These are phyloP conservation scores for Cyclotella distinguenda DNA, from an alignment of 108 stramenopile genomes.

Conservation along the genomic window DNA sequence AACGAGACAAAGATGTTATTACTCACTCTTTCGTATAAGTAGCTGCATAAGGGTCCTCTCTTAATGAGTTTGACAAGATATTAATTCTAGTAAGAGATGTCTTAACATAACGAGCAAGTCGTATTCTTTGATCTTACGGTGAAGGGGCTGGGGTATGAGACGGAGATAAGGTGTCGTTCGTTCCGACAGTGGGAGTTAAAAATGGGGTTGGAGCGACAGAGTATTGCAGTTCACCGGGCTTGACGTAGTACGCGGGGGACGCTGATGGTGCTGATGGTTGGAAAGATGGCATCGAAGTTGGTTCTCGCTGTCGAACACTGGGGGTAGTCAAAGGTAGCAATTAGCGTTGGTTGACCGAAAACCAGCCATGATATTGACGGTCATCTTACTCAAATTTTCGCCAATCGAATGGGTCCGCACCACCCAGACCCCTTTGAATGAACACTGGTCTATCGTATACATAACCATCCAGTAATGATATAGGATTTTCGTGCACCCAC, in stretches of 20 bases:
- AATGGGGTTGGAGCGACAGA: too few relatives aligned
- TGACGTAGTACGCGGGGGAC: neutral
- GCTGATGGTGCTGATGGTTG: neutral
- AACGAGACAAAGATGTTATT: too few relatives aligned
- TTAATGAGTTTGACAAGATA: too few relatives aligned
- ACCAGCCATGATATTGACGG: neutral
- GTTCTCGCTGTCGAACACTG: slow-evolving; percentile 6
- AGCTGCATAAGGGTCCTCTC: too few relatives aligned
- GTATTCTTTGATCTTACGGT: slow-evolving; percentile 2
- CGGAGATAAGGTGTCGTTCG: too few relatives aligned
- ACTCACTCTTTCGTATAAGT: too few relatives aligned
- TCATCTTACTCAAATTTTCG: slow-evolving; percentile 6
- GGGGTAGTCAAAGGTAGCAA: too few relatives aligned
- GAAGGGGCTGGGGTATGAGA: neutral
- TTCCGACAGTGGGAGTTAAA: slow-evolving; percentile 4
- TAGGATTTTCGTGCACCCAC: slow-evolving; percentile 15
- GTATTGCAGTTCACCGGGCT: neutral
- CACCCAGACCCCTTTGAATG: slow-evolving; percentile 5
- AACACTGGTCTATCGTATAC: slow-evolving; percentile 16
- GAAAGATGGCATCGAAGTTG: slow-evolving; percentile 11
- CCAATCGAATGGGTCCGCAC: slow-evolving; percentile 16
- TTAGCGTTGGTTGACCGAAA: neutral
- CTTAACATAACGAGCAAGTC: too few relatives aligned
- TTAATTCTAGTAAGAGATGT: too few relatives aligned
- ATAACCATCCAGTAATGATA: neutral